These are phyloP conservation scores for Candida sanyaensis DNA, from an alignment of 1,139 yeast species.

Conservation along the genomic window DNA sequence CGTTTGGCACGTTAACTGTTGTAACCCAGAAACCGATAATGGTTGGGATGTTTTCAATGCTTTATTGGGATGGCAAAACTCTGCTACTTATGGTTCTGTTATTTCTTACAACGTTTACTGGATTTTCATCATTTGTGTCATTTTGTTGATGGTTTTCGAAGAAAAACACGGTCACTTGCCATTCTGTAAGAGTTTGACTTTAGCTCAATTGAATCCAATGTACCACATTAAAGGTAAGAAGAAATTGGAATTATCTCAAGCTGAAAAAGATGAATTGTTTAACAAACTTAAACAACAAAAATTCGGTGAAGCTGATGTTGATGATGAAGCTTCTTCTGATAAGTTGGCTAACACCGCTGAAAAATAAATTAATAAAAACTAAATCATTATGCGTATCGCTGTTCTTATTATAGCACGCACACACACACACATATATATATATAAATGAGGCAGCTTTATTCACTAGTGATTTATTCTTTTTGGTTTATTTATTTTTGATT, in stretches of 20 bases:
- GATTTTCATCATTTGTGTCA: slow-evolving; percentile 55
- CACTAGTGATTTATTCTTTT: background rate
- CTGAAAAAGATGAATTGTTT: slow-evolving; percentile 57
- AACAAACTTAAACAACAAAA: slow-evolving; percentile 32
- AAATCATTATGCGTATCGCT: background rate
- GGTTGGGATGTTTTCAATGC: slow-evolving; percentile 93
- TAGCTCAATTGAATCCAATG: slow-evolving; percentile 67
- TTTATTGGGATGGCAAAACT: slow-evolving; percentile 85
- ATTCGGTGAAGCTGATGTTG: slow-evolving; percentile 17
- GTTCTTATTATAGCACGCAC: background rate
- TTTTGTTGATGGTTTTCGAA: slow-evolving; percentile 61
- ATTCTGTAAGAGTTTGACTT: slow-evolving; percentile 46
- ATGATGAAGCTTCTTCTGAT: slow-evolving; percentile 8
- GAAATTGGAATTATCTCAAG: slow-evolving; percentile 55
- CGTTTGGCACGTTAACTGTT: slow-evolving; percentile 91
- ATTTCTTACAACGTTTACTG: slow-evolving; percentile 80
- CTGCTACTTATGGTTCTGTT: slow-evolving; percentile 84
- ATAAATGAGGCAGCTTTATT: background rate
- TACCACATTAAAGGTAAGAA: slow-evolving; percentile 69
- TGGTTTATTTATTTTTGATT: background rate
- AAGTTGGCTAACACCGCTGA: slow-evolving; percentile 1
- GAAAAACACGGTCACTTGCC: slow-evolving; percentile 53
- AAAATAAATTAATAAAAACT: background rate
- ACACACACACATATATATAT: slow-evolving; percentile 12
- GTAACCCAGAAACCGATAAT: slow-evolving; percentile 80